These are phyloP conservation scores for Vitis rupestris DNA, from an alignment of 164 flowering plant species.

Conservation along the genomic window DNA sequence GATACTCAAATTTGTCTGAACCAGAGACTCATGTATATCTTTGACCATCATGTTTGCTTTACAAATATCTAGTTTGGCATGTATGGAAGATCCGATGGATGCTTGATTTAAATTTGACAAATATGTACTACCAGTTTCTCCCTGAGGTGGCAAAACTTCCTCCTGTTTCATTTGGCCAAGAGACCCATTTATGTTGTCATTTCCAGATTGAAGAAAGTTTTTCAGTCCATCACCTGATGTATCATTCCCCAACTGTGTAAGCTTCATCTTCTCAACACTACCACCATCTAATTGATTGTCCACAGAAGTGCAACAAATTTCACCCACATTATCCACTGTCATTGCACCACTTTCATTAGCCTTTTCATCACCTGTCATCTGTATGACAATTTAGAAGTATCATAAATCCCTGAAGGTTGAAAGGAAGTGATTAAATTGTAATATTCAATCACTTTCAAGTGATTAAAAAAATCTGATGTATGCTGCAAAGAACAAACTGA, in stretches of 20 bases:
- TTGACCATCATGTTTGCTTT: conserved; percentile 26
- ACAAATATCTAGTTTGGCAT: conserved; percentile 26
- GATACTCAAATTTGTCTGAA: conserved; percentile 62
- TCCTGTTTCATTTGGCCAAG: conserved; percentile 50
- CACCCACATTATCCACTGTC: conserved; percentile 23
- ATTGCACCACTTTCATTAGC: conserved; percentile 31
- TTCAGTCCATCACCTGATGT: conserved; percentile 28
- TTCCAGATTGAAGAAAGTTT: conserved; percentile 29
- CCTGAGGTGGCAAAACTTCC: conserved; percentile 27
- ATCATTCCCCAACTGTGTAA: conserved; percentile 28
- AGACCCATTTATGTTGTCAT: conserved; percentile 28
- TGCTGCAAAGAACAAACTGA: too few relatives aligned
- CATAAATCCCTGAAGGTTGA: background rate
- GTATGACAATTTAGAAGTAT: conserved; percentile 17
- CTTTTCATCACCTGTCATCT: conserved; percentile 46
- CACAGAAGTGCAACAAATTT: conserved; percentile 22
- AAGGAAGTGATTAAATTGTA: too few relatives aligned
- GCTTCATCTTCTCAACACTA: conserved; percentile 29
- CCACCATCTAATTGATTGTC: conserved; percentile 35
- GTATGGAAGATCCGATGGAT: conserved; percentile 35
- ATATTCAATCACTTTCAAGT: too few relatives aligned
- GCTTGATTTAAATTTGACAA: conserved; percentile 29
- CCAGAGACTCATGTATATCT: conserved; percentile 35
- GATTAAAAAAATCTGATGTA: too few relatives aligned
- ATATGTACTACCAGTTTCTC: conserved; percentile 41